A percentile compares a stretch with the other conserved stretches of the same genome.
Conservation (phyloP, 1,284 basidiomycete genomes). For the Fistulinella cinereoalba region DNA sequence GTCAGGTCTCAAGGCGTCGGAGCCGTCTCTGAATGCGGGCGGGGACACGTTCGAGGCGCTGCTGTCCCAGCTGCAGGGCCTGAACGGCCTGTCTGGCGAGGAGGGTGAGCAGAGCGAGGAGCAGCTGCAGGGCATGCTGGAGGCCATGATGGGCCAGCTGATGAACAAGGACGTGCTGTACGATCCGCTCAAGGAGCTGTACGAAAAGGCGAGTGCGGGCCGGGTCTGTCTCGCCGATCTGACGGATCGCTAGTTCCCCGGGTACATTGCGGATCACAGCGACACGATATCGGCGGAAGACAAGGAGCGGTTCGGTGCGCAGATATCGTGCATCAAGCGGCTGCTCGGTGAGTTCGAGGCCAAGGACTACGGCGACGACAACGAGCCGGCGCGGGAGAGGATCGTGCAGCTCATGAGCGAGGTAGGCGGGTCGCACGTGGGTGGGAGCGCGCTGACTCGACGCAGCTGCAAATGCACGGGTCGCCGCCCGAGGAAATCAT, state of each 20-base stretch:
- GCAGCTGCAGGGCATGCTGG: slow-evolving; percentile 54
- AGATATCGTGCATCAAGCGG: slow-evolving; percentile 60
- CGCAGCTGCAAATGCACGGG: slow-evolving; percentile 81
- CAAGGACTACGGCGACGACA: slow-evolving; percentile 60
- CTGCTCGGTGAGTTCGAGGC: slow-evolving; percentile 78
- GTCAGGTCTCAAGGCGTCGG: slow-evolving; percentile 42
- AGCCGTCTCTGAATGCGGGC: slow-evolving; percentile 6
- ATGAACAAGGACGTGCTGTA: slow-evolving; percentile 96
- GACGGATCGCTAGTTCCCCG: slow-evolving; percentile 64
- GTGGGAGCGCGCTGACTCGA: slow-evolving; percentile 1
- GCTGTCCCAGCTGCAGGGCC: slow-evolving; percentile 43
- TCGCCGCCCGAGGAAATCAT: slow-evolving; percentile 89
- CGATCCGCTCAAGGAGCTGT: slow-evolving; percentile 87
- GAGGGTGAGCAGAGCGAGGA: slow-evolving; percentile 32
- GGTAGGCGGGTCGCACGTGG: slow-evolving; percentile 40
- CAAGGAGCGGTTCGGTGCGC: slow-evolving; percentile 65
- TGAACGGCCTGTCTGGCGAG: slow-evolving; percentile 34
- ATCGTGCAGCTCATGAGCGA: slow-evolving; percentile 76
- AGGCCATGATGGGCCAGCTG: slow-evolving; percentile 81
- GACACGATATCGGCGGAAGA: slow-evolving; percentile 58
- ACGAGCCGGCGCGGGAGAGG: slow-evolving; percentile 50
- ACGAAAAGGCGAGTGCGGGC: slow-evolving; percentile 61
- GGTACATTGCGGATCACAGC: slow-evolving; percentile 58
- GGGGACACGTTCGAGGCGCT: slow-evolving; percentile 48
- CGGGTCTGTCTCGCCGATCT: not conserved